Percentiles rank a stretch among this genome's conserved stretches.
Conservation (phyloP, 352 stramenopile genomes). For the Phytophthora rubi region DNA sequence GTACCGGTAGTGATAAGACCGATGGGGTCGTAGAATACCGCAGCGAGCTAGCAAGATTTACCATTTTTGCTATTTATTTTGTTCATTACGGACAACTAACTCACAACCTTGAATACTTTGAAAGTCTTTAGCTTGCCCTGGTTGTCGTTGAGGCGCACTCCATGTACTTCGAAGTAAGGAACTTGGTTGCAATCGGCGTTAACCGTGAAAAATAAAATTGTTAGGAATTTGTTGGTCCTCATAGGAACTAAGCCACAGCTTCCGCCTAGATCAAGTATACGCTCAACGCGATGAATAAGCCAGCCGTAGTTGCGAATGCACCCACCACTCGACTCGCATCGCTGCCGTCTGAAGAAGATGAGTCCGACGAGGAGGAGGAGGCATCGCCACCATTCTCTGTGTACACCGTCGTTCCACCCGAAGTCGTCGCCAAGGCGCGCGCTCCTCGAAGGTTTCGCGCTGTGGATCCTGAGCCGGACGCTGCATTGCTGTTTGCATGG, state of each 20-base stretch:
- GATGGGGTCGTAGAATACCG: constrained; percentile 22
- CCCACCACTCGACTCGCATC: neutral
- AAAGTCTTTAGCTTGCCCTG: no score
- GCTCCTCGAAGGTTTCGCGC: neutral
- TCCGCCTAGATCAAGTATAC: neutral
- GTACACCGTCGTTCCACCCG: neutral
- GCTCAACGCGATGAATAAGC: neutral
- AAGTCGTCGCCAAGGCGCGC: neutral
- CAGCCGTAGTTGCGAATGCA: neutral
- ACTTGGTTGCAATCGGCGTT: no score
- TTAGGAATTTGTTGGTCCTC: neutral
- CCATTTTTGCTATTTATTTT: constrained; percentile 45
- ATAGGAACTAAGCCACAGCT: neutral
- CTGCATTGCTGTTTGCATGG: neutral
- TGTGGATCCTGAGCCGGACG: neutral
- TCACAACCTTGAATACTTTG: neutral
- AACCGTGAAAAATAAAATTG: neutral
- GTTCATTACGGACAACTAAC: no score
- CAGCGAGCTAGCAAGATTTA: constrained; percentile 14
- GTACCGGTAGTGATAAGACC: constrained; percentile 14
- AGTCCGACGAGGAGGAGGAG: neutral
- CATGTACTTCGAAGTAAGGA: neutral
- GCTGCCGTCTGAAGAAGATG: neutral
- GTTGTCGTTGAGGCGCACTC: no score
- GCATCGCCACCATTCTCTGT: constrained; percentile 1